Evolutionary conservation across 768 basidiomycete genomes (phyloP), one percentile per base, ranked within the genome.

Genomic region (Suillus discolor): DNA sequence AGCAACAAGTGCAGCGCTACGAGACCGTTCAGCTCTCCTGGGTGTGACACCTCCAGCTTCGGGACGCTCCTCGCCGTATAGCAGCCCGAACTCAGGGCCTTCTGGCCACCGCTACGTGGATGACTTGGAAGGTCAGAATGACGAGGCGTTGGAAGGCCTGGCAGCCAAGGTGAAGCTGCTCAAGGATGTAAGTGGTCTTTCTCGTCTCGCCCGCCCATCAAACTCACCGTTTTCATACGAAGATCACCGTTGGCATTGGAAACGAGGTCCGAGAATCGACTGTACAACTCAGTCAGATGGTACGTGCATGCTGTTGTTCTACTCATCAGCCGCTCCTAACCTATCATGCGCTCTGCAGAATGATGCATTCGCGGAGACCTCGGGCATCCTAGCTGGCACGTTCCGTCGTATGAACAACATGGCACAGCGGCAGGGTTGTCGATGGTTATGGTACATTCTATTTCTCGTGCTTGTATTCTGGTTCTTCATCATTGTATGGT

Each of bases 321-420:
- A 45, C 23, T 51, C 15, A 13, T 11, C 16, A 16, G 12, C 47
- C 39, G n/a, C 31, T 34, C 51, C 66, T 69, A 20, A 64, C 62
- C 62, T 57, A 53, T 55, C 41, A 42, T 28, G 11, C 20, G 51
- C 55, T 34, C 59, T 45, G 2, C 72, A 99, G 97, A 99, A 98
- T 83, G 96, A 99, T 72, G 89, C 93, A 4, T 99, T 98, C 73
- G 83, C 93, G 49, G 94, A 96, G 73, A 98, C 97, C n/a, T 88
- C 89, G 23, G 91, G 88, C 15, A 91, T 96, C 66, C 86, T 99
- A 15, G 82, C 88, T 38, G 96, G 96, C 3, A 98, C 97, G 6
- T 97, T 99, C 79, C 89, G 90, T 68, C 86, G 96, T 62, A 95
- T 99, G 96, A 96, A 94, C 82, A 93, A 91, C 77, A 99, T 99